Evolutionary conservation across 306 rosid species (phyloP), one percentile per base, ranked within the genome.

Genomic region (Prunus davidiana): DNA sequence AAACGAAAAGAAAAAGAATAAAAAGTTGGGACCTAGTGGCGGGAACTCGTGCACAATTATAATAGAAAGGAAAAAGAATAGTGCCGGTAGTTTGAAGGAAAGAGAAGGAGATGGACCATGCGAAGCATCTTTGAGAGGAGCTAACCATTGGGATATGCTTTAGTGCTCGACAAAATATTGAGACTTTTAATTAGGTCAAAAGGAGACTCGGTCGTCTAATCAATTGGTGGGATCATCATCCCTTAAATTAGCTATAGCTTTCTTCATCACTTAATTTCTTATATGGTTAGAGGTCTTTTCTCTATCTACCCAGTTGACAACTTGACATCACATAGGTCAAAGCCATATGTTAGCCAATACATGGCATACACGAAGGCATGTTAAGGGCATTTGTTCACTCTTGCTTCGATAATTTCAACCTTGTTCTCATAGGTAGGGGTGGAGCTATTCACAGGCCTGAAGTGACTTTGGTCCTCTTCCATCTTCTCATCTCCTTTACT

Each of bases 61-160:
- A 74, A 61, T 24, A 18, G 24, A 12, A 19, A 30, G 51, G 41
- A 52, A 76, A 76, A 64, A 52, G 14, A 61, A 32, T 14, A 15
- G 66, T 65, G 79, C 45, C 46, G 24, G 67, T 15, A 16, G 67
- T 30, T 63, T 63, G 67, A 63, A 63, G 6, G 24, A 30, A 61
- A 61, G 38, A 61, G 13, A 3, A 27, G 19, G 38, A 28, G 27
- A 14, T 30, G 3, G 5, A 16, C 43, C 5, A 7, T 13, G 54
- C 30, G 52, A 22, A 65, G 72, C 73, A 76, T 54, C 73, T 50
- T 65, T 20, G 79, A 62, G 55, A 67, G 15, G 64, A 52, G 43
- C 64, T 41, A 65, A 65, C 65, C 8, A 18, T 30, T 51, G 34
- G 28, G 12, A 4, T 12, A 12, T 12, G 6, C 55, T 67, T 67